phyloP scores from a whole-genome alignment of 163 green algal species.

The Chloromonas sp. region DNA sequence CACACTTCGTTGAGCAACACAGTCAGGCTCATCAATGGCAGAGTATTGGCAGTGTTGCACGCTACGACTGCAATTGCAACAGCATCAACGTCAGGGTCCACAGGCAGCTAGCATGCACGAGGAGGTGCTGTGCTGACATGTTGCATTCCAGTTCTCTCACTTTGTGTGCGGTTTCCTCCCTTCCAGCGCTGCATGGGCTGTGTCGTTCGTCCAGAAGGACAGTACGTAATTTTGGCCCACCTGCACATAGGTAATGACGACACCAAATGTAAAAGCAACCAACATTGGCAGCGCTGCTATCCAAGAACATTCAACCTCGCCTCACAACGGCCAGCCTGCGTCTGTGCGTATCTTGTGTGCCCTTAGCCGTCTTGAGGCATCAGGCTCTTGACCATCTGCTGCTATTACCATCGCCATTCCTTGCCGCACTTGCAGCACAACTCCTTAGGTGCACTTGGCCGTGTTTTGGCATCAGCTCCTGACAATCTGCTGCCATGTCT shows the following conservation, averaged over 20 bases:
- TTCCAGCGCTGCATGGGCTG: slow-evolving; percentile 6
- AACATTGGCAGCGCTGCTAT: too few relatives aligned
- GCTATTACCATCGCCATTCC: background rate
- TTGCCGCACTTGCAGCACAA: background rate
- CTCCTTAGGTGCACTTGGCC: background rate
- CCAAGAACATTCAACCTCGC: too few relatives aligned
- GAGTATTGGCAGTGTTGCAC: background rate
- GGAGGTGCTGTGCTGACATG: background rate
- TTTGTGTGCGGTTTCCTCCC: slow-evolving; percentile 13
- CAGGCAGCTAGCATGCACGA: background rate
- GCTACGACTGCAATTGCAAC: background rate
- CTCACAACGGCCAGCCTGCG: too few relatives aligned
- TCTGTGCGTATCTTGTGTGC: background rate
- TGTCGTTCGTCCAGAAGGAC: slow-evolving; percentile 57
- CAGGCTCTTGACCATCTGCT: background rate
- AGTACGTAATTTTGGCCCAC: slow-evolving; percentile 79
- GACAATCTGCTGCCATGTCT: background rate
- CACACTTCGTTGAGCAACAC: background rate
- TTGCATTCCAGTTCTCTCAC: background rate
- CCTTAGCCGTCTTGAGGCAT: background rate
- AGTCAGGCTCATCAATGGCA: background rate
- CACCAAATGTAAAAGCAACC: background rate
- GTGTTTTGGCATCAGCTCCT: too few relatives aligned
- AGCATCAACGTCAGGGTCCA: background rate
- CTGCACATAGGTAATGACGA: slow-evolving; percentile 17